A percentile compares a stretch with the other conserved stretches of the same genome.
These are phyloP conservation scores for Phytopythium litorale DNA, from an alignment of 352 stramenopile genomes.

Conservation along the genomic window DNA sequence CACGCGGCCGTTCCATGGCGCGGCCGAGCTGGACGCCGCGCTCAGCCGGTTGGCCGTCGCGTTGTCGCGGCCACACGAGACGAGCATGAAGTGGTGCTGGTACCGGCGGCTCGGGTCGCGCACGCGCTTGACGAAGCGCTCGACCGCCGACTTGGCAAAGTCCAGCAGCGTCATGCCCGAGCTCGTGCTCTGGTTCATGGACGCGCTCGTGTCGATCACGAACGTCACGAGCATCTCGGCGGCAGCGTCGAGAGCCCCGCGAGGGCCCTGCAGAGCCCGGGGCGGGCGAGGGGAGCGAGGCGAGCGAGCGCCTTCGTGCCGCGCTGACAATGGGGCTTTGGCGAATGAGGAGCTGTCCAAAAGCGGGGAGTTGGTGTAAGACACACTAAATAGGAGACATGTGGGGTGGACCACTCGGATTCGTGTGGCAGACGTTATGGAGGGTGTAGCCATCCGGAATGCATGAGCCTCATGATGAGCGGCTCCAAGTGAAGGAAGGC, in stretches of 20 bases:
- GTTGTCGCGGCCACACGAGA: conserved; percentile 63
- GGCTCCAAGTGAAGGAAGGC: no score
- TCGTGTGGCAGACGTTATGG: neutral
- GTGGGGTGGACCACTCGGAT: neutral
- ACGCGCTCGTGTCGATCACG: conserved; percentile 88
- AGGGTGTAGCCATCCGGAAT: neutral
- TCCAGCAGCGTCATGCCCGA: conserved; percentile 88
- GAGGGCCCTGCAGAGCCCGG: no score
- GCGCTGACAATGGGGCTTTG: neutral
- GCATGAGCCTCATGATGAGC: neutral
- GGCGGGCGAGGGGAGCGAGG: neutral
- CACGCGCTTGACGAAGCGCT: conserved; percentile 87
- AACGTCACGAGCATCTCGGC: conserved; percentile 82
- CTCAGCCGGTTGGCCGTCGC: conserved; percentile 17
- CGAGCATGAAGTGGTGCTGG: conserved; percentile 88
- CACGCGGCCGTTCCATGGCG: conserved; percentile 61
- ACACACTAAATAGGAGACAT: neutral
- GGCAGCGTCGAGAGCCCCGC: neutral
- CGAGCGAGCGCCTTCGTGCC: neutral
- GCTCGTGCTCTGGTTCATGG: conserved; percentile 88
- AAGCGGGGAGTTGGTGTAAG: neutral
- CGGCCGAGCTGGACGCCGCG: neutral
- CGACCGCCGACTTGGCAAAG: conserved; percentile 85
- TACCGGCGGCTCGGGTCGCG: conserved; percentile 77
- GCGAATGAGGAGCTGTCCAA: neutral